Base-by-base conservation (phyloP, 306 rosid genomes). In the Fagus crenata region DNA sequence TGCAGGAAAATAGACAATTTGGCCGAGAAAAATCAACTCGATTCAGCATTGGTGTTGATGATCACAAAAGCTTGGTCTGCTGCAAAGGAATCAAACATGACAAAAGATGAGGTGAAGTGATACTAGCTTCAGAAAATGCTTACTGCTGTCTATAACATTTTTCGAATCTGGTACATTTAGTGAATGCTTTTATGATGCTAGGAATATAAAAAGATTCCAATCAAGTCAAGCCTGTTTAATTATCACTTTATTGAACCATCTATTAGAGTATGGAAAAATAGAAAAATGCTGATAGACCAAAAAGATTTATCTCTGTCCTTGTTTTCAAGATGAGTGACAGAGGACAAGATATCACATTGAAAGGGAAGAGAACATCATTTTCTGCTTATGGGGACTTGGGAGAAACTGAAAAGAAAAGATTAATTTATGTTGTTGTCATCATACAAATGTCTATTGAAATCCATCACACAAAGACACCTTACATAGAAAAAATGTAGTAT, bases 11-110 rank as follows among this genome's bases (percentile, higher is more conserved):
- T 95, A 85, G 97, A 95, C 86, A 79, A 71, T 78, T 86, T 95
- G 86, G 99, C 97, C 41, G 93, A 83, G 85, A 95, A 89, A 84
- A 90, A 85, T 64, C 89, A 95, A 77, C 97, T 95, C 3, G 97
- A 95, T 79, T 89, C 97, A 2, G 79, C 99, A 31, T 82, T 92
- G 84, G 99, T 87, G 67, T 85, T 95, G 90, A 95, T 92, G 99
- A 91, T 95, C 81, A 86, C 97, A 75, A 95, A 95, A 87, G 97
- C 99, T 75, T 95, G 97, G 97, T 91, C 97, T 40, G 97, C 92
- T 56, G 96, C 99, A 35, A 95, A 95, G 83, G 97, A 95, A 82
- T 77, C 96, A 4, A 88, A 82, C 87, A 89, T 95, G 97, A 74
- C 82, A 53, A 88, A 92, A 82, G 93, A 89, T 54, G 97, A 95